phyloP scores from a whole-genome alignment of 1,139 yeast species.

The Yamadazyma mexicana region DNA sequence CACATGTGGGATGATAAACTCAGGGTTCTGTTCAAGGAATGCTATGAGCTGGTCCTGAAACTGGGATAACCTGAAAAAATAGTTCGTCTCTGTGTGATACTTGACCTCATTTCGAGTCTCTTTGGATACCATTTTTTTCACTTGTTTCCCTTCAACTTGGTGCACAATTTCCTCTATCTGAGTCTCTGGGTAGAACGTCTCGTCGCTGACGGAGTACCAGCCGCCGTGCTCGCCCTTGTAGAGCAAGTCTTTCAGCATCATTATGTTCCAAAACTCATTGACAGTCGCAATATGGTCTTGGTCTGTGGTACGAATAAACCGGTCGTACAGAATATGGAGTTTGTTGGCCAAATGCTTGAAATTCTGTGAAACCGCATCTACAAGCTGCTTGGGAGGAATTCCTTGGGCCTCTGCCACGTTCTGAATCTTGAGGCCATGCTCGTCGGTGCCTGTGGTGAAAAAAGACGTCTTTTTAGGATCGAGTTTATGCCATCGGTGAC shows the following conservation, averaged over 20 bases:
- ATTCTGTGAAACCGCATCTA: slow-evolving; percentile 65
- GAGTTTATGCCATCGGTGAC: slow-evolving; percentile 68
- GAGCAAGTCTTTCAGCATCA: slow-evolving; percentile 62
- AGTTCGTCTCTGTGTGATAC: slow-evolving; percentile 78
- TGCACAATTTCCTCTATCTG: slow-evolving; percentile 59
- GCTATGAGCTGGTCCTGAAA: slow-evolving; percentile 58
- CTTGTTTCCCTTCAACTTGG: no score
- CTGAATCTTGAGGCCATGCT: slow-evolving; percentile 92
- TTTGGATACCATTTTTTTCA: slow-evolving; percentile 47
- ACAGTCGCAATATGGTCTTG: slow-evolving; percentile 71
- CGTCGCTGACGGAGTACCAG: slow-evolving; percentile 95
- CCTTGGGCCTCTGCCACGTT: slow-evolving; percentile 57
- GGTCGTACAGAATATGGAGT: slow-evolving; percentile 60
- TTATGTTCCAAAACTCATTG: slow-evolving; percentile 62
- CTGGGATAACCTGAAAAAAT: slow-evolving; percentile 72
- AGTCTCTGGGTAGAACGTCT: slow-evolving; percentile 85
- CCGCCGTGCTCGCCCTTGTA: slow-evolving; percentile 86
- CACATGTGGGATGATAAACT: slow-evolving; percentile 64
- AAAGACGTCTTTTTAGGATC: slow-evolving; percentile 38
- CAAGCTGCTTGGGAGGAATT: slow-evolving; percentile 61
- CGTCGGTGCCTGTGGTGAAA: slow-evolving; percentile 93
- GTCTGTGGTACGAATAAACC: slow-evolving; percentile 92
- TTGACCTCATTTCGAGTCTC: slow-evolving; percentile 79
- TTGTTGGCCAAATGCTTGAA: slow-evolving; percentile 62
- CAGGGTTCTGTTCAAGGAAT: slow-evolving; percentile 46